Evolutionary conservation across 2,329 filamentous ascomycete genomes (phyloP).

Genomic region (Paecilomyces dactylethromorphus): DNA sequence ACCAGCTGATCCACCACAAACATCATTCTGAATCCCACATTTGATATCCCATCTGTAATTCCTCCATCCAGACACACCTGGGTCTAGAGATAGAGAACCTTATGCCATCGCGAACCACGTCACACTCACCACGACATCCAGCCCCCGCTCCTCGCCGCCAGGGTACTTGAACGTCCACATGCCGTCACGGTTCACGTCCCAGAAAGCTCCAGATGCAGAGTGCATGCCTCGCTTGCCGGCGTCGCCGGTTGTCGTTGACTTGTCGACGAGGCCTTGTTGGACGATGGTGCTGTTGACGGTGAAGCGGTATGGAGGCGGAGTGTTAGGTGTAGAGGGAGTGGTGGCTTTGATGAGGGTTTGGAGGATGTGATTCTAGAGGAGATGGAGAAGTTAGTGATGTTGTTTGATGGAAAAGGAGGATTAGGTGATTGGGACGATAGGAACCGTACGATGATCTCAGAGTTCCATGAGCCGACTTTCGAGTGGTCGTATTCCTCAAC

Average conservation of each 20-base stretch:
- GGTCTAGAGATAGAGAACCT: not conserved
- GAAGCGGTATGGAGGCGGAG: conserved; percentile 71
- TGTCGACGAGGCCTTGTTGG: conserved; percentile 64
- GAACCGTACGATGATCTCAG: conserved; percentile 73
- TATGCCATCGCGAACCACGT: conserved; percentile 40
- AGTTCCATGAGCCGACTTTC: conserved; percentile 84
- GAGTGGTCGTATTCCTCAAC: conserved; percentile 80
- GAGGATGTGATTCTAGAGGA: conserved; percentile 31
- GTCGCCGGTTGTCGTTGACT: conserved; percentile 49
- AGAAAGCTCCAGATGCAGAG: conserved; percentile 44
- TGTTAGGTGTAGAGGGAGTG: conserved; percentile 25
- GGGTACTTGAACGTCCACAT: conserved; percentile 49
- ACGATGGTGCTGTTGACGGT: conserved; percentile 98
- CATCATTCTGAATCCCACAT: not conserved
- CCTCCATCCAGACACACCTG: not conserved
- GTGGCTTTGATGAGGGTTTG: conserved; percentile 37
- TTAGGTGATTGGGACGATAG: not conserved
- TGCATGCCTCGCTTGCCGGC: conserved; percentile 72
- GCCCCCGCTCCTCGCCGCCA: conserved; percentile 38
- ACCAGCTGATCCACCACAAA: not conserved
- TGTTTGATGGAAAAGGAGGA: not conserved
- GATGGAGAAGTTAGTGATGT: not conserved
- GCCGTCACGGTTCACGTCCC: conserved; percentile 46
- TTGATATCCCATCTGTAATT: not conserved
- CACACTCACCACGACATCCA: conserved; percentile 44